Percentiles rank a stretch among this genome's conserved stretches.
Conservation (phyloP, 192 early-diverging fungal genomes). For the Coemansia sp. region DNA sequence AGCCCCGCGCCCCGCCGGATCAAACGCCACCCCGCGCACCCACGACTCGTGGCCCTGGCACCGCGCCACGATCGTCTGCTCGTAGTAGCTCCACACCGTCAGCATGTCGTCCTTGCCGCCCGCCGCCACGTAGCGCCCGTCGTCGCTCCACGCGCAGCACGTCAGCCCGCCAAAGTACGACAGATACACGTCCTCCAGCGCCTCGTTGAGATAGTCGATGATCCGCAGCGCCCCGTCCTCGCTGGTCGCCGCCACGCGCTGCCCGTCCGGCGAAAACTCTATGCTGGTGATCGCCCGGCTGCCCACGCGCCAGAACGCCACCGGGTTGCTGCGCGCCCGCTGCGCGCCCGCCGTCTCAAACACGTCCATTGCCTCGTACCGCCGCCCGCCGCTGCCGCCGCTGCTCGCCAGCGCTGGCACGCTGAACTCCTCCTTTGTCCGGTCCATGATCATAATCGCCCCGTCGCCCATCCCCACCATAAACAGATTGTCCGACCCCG, state of each 20-base stretch:
- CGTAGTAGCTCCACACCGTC: slow-evolving; percentile 81
- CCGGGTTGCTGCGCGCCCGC: slow-evolving; percentile 77
- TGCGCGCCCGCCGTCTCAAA: slow-evolving; percentile 48
- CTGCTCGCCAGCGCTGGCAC: slow-evolving; percentile 15
- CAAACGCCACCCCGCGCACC: slow-evolving; percentile 81
- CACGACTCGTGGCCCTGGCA: slow-evolving; percentile 92
- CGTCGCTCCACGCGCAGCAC: slow-evolving; percentile 88
- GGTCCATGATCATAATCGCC: slow-evolving; percentile 77
- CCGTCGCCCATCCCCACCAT: slow-evolving; percentile 84
- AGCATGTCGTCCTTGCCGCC: slow-evolving; percentile 94
- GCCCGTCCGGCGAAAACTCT: slow-evolving; percentile 79
- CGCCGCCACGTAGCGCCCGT: slow-evolving; percentile 75
- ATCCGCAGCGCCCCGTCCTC: slow-evolving; percentile 76
- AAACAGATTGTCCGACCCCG: slow-evolving; percentile 78
- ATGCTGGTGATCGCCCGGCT: slow-evolving; percentile 67
- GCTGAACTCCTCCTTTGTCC: slow-evolving; percentile 75
- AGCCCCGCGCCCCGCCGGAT: slow-evolving; percentile 72
- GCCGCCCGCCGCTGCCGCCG: not conserved
- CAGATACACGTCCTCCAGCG: slow-evolving; percentile 67
- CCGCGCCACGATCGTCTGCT: slow-evolving; percentile 72
- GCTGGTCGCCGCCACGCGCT: slow-evolving; percentile 75
- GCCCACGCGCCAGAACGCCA: slow-evolving; percentile 72
- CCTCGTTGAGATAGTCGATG: slow-evolving; percentile 69
- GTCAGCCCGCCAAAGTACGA: slow-evolving; percentile 84
- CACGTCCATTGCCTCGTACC: not conserved